Conservation (phyloP, 352 stramenopile species). For the Albugo laibachii region DNA sequence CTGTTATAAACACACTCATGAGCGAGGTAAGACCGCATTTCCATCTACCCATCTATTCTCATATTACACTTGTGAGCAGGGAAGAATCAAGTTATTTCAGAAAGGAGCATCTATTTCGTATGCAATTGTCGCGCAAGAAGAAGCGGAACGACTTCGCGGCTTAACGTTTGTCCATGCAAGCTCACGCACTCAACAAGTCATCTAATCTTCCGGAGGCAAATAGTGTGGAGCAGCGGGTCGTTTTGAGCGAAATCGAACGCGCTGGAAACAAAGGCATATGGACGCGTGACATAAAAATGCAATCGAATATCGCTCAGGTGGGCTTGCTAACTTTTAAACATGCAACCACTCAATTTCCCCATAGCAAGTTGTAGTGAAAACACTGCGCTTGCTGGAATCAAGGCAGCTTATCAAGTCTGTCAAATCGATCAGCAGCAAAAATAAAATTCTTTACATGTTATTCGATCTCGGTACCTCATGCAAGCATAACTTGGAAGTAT, state of each 20-base stretch:
- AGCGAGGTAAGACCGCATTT: constrained; percentile 20
- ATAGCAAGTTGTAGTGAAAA: constrained; percentile 93
- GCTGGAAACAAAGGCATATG: constrained; percentile 96
- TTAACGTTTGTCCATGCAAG: constrained; percentile 61
- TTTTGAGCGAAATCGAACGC: constrained; percentile 90
- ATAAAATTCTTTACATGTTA: constrained; percentile 99
- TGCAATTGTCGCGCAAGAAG: constrained; percentile 56
- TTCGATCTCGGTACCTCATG: constrained; percentile 71
- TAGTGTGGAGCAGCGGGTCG: constrained; percentile 65
- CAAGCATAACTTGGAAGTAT: background rate
- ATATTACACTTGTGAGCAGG: constrained; percentile 10
- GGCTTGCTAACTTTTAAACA: background rate
- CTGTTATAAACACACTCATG: constrained; percentile 71
- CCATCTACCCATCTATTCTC: constrained; percentile 1
- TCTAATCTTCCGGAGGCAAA: background rate
- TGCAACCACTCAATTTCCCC: background rate
- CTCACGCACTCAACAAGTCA: background rate
- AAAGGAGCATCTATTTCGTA: constrained; percentile 74
- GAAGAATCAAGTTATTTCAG: constrained; percentile 80
- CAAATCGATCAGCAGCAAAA: constrained; percentile 98
- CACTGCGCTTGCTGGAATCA: constrained; percentile 92
- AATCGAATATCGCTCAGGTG: constrained; percentile 90
- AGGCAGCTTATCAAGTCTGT: constrained; percentile 96
- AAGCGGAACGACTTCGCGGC: constrained; percentile 68
- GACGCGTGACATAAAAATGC: constrained; percentile 96